Evolutionary conservation across 192 early-diverging fungal species (phyloP).

Genomic region (Backusella sp.): DNA sequence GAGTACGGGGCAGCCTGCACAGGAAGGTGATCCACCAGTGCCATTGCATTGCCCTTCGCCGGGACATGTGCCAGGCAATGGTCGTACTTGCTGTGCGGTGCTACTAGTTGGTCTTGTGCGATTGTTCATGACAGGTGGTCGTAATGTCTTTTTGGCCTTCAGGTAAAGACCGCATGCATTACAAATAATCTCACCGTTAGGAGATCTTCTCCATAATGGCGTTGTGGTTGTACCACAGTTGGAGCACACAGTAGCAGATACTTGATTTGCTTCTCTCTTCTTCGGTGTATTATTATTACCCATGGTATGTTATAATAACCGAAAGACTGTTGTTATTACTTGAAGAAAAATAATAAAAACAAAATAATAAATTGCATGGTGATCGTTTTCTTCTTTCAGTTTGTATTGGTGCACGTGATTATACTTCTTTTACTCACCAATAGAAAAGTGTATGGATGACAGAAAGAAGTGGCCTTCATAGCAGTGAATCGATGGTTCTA

Average conservation of each 20-base stretch:
- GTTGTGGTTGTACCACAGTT: slow-evolving; percentile 93
- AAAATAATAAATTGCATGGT: slow-evolving; percentile 9
- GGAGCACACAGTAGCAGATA: slow-evolving; percentile 61
- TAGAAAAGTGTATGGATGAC: background rate
- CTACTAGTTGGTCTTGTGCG: background rate
- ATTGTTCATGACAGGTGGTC: slow-evolving; percentile 49
- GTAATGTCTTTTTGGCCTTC: slow-evolving; percentile 49
- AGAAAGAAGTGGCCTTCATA: background rate
- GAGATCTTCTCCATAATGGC: slow-evolving; percentile 88
- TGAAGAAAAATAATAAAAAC: background rate
- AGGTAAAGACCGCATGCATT: slow-evolving; percentile 86
- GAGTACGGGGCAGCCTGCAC: slow-evolving; percentile 74
- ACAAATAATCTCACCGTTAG: slow-evolving; percentile 88
- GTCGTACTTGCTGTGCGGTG: slow-evolving; percentile 36
- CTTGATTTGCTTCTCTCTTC: slow-evolving; percentile 15
- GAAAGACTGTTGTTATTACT: background rate
- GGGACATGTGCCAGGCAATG: slow-evolving; percentile 60
- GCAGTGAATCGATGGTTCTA: background rate
- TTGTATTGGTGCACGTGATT: background rate
- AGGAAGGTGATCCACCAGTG: slow-evolving; percentile 66
- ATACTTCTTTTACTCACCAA: background rate
- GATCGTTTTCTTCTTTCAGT: background rate
- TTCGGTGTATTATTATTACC: background rate
- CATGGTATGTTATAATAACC: background rate
- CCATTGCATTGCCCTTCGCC: slow-evolving; percentile 79